Base-by-base conservation (phyloP, 192 early-diverging fungal species). In the Podila horticola region DNA sequence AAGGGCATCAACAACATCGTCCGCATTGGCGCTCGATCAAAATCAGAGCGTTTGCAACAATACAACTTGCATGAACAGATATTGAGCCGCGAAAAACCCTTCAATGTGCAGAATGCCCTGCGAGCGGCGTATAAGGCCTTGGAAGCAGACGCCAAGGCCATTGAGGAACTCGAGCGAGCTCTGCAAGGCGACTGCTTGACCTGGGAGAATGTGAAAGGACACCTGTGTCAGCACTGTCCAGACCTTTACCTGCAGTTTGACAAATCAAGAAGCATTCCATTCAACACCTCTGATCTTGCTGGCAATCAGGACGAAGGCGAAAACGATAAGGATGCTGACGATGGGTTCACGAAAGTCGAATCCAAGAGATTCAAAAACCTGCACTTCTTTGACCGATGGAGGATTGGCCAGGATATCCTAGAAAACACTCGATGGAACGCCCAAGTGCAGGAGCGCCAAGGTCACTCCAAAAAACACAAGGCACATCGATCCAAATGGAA, bases 21-120 rank as follows among this genome's bases (percentile, higher is more conserved):
- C 22, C 85, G 90, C 22, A 50, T 91, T 11, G 88, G 90, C 15
- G 33, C 74, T 19, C 79, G 84, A 3, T 82, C 81, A 0, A 74
- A 75, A 49, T 79, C 74, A 26, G 79, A 75, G 34, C 50, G 58
- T 24, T 57, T 85, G 34, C 59, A 71, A 1, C 24, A 50, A 4
- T 85, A 72, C 69, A 71, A 67, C 34, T 49, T 74, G 13, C 34
- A 66, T 7, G 62, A 49, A 20, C 52, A 72, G 15, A 82, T 74
- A 62, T 48, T 38, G 22, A 33, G 22, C 11, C 15, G 8, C 6
- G 74, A 82, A 13, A 66, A 58, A 36, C 62, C 72, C 9, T 82
- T 38, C 38, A 19, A 62, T 60, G 15, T 72, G 26, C 70, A 34
- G 12, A 48, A 45, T 10, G 65, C 69, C 36, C 89, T 90, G 62